Base-by-base conservation (phyloP, 2,329 filamentous ascomycete genomes). In the Lachnellula subtilissima region DNA sequence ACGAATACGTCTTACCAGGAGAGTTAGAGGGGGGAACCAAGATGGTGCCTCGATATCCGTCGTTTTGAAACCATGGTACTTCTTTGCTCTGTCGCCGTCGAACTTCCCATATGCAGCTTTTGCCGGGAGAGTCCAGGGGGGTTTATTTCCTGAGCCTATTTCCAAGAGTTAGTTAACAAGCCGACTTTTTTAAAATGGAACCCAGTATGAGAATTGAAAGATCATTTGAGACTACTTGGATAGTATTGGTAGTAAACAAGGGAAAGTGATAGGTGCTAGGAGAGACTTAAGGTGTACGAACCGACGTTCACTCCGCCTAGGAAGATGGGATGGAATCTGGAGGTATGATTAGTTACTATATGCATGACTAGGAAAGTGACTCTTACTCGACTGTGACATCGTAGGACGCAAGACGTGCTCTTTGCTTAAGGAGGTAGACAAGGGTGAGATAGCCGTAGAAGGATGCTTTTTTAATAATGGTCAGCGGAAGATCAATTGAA, bases 271-370 rank as follows among this genome's bases (percentile, higher is more conserved):
- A 32, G 8, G 28, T 32, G 8, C 9, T 9, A 8, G 7, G 42
- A 6, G 19, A 52, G 9, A 17, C 42, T 9, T 11, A 35, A 14
- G 43, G 59, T 70, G 55, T 71, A 84, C 82, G 82, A 46, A 19
- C 75, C 77, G 37, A 76, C 74, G 67, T 85, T 88, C 66, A 89
- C 82, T 47, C 79, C 86, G 25, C 83, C 85, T 14, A 93, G 76
- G 66, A 92, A 86, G 51, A 91, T 78, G 14, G 89, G 89, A 61
- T 87, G 78, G 64, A 88, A 81, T 50, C 86, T 89, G 23, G 19
- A 14, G 22, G 11, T 11, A 46, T 25, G 11, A 35, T 55, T 48
- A 35, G 25, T 53, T 36, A 43, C 22, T 3, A 5, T 22, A 39
- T 47, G 5, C 9, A 17, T 11, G 22, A 19, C 15, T 25, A 12